Evolutionary conservation across 179 eudicot species (phyloP).

Genomic region (Spinacia oleracea): DNA sequence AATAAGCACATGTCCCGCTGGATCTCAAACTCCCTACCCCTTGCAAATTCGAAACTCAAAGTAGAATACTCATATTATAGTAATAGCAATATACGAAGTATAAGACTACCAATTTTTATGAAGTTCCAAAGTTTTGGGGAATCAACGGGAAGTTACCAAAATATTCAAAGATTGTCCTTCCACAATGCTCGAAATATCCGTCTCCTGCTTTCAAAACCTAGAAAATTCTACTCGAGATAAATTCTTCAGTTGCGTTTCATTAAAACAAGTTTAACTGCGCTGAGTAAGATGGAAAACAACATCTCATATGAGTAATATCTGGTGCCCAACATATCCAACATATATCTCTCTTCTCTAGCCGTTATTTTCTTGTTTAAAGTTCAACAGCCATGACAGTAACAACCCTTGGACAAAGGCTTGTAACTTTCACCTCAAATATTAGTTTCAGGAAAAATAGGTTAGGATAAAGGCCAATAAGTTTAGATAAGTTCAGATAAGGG

Average conservation of each 20-base stretch:
- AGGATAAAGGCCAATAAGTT: neutral
- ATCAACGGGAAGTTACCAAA: neutral
- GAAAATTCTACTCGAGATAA: neutral
- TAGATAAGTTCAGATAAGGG: neutral
- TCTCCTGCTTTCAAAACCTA: neutral
- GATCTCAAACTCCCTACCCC: neutral
- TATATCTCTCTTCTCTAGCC: neutral
- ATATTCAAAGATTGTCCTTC: neutral
- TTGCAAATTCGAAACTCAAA: neutral
- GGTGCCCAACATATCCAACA: neutral
- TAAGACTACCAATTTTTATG: neutral
- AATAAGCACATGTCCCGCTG: neutral
- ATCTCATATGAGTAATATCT: neutral
- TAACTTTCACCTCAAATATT: neutral
- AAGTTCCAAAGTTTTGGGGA: neutral
- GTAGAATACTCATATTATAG: neutral
- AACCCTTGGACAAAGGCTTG: neutral
- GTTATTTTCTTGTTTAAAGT: neutral
- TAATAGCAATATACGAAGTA: neutral
- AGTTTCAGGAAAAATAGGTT: neutral
- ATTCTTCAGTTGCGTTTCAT: neutral
- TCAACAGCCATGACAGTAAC: neutral
- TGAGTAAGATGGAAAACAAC: neutral
- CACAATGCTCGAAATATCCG: neutral
- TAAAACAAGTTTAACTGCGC: neutral